Evolutionary conservation across 2,329 filamentous ascomycete genomes (phyloP), one percentile per base, ranked within the genome.

Genomic region (Elsinoe ampelina): DNA sequence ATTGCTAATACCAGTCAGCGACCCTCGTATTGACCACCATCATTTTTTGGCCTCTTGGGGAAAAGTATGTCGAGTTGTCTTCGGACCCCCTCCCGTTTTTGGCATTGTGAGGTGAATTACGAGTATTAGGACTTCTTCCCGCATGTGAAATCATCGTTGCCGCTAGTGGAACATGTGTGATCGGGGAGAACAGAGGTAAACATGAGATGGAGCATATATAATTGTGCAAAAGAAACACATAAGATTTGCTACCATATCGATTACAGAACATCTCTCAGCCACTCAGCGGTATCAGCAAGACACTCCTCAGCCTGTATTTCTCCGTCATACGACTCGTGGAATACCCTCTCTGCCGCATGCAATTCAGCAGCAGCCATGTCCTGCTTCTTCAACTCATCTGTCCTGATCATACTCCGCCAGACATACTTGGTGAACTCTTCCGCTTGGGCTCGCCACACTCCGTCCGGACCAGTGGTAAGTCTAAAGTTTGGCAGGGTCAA

Each of bases 401-500:
- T 58, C 30, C 38, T 54, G 34, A 55, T 20, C 19, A 75, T 63
- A 54, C 71, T 74, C 20, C 72, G 68, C 35, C 66, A 67, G 3
- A 77, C 58, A 39, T 70, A 60, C 38, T 68, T 68, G 0, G 67
- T 64, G 7, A 78, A 60, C 55, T 78, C 76, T 1, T 65, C 60
- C 1, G 68, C 65, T 61, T 76, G 75, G 17, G 71, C 71, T 1
- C 62, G 60, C 0, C 78, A 64, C 1, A 70, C 66, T 32, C 68
- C 73, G 2, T 67, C 63, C 1, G 62, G 58, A 1, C 73, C 73
- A 1, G 72, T 64, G 5, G 67, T 68, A 32, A 78, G 66, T 38
- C 67, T 67, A 63, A 75, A 73, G 8, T 61, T 54, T 0, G 76
- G 76, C 1, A 78, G 58, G 12, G 60, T 63, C 1, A 78, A 63